Base-by-base conservation (phyloP, 2,329 filamentous ascomycete genomes). In the Aspergillus cejpii region DNA sequence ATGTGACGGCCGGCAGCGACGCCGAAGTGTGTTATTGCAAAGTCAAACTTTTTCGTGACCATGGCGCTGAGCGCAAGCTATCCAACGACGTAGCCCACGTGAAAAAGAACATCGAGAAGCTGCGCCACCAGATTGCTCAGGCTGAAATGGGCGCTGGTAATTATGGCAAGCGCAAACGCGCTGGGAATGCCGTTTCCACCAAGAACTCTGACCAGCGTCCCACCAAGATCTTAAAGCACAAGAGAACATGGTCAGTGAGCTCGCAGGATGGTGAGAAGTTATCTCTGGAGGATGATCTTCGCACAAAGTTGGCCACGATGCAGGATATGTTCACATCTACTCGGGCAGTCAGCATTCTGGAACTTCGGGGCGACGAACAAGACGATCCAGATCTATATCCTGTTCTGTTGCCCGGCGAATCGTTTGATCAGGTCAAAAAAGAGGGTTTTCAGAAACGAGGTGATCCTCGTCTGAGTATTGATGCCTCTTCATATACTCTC, bases 31-130 rank as follows among this genome's bases (percentile, higher is more conserved):
- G 87, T 65, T 97, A 85, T 67, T 95, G 91, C 76, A 96, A 94
- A 68, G 91, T 96, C 49, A 97, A 97, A 67, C 80, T 97, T 2
- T 97, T 97, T 75, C 81, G 91, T 51, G 91, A 97, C 61, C 92
- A 97, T 58, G 91, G 91, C 19, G 92, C 92, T 0, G 91, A 97
- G 66, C 81, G 91, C 40, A 97, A 97, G 64, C 76, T 97, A 1
- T 90, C 90, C 12, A 97, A 97, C 61, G 91, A 97, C 56, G 79
- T 96, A 6, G 86, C 87, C 0, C 91, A 97, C 59, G 87, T 97
- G 52, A 94, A 94, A 68, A 97, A 96, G 70, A 87, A 85, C 0
- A 96, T 97, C 56, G 91, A 96, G 61, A 97, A 96, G 68, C 72
- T 96, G 37, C 94, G 94, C 66, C 89, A 95, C 61, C 91, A 96